Conservation (phyloP, 2,329 filamentous ascomycete species). For the Trichoderma hamatum region DNA sequence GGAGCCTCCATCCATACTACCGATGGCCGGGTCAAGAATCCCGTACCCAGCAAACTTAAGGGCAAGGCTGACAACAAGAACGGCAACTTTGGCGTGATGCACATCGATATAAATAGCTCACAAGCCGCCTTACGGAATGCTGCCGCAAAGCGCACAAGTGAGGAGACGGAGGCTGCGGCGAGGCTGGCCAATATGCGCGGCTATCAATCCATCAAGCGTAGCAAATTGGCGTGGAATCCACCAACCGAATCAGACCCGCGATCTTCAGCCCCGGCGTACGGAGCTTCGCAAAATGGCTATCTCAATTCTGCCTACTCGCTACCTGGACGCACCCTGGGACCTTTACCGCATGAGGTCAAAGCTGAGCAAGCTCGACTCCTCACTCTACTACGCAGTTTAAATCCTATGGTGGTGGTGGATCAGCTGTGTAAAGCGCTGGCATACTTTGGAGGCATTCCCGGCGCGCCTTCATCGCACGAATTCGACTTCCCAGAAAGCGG, state of each 20-base stretch:
- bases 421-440: slow-evolving; percentile 64
- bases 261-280: slow-evolving; percentile 21
- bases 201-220: slow-evolving; percentile 55
- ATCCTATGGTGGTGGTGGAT: slow-evolving; percentile 61
- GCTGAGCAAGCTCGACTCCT: slow-evolving; percentile 62
- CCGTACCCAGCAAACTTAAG: slow-evolving; percentile 64
- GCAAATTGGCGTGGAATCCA: slow-evolving; percentile 40
- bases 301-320: slow-evolving; percentile 22
- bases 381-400: slow-evolving; percentile 57
- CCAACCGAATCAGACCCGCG: slow-evolving; percentile 20
- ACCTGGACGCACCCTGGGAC: slow-evolving; percentile 20
- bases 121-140: slow-evolving; percentile 54
- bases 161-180: slow-evolving; percentile 62
- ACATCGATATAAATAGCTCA: slow-evolving; percentile 56
- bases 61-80: slow-evolving; percentile 59
- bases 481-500: slow-evolving; percentile 60
- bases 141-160: slow-evolving; percentile 63
- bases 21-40: slow-evolving; percentile 51
- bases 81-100: slow-evolving; percentile 66
- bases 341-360: slow-evolving; percentile 54
- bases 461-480: slow-evolving; percentile 54
- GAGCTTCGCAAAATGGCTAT: slow-evolving; percentile 17
- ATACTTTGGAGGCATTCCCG: slow-evolving; percentile 65
- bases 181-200: slow-evolving; percentile 57
- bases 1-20: slow-evolving; percentile 27